Conservation (phyloP, 495 filamentous ascomycete genomes). For the Podospora sp. region DNA sequence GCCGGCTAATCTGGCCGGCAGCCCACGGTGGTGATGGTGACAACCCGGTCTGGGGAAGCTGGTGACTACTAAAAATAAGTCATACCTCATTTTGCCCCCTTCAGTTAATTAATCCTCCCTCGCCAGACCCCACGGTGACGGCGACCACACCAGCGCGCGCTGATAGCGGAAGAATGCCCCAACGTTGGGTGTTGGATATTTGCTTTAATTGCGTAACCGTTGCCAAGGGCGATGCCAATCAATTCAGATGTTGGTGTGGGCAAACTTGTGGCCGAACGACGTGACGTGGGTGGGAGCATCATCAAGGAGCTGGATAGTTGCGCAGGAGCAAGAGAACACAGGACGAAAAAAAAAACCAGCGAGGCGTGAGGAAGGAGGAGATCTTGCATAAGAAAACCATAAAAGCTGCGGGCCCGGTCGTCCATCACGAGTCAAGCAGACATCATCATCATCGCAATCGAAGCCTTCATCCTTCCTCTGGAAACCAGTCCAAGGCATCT, state of each 20-base stretch:
- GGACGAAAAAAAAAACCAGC: background rate
- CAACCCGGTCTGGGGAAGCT: conserved; percentile 5
- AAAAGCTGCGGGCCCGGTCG: conserved; percentile 3
- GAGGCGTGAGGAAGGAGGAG: background rate
- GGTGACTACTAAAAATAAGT: conserved; percentile 5
- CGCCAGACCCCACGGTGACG: background rate
- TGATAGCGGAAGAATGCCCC: conserved; percentile 20
- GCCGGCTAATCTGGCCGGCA: background rate
- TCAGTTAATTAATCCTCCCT: conserved; percentile 5
- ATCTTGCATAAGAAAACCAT: background rate
- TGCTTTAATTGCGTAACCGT: conserved; percentile 22
- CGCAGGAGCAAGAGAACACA: conserved; percentile 1
- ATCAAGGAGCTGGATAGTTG: conserved; percentile 2
- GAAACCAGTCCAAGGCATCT: too few relatives aligned
- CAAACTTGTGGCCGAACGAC: conserved; percentile 11
- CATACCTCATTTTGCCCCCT: background rate
- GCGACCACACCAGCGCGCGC: background rate
- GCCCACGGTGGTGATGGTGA: background rate
- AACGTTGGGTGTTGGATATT: conserved; percentile 9
- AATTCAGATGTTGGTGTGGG: conserved; percentile 7
- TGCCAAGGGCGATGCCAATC: conserved; percentile 15
- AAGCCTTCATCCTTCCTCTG: background rate
- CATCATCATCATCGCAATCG: background rate
- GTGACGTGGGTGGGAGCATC: conserved; percentile 15
- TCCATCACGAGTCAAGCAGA: background rate